phyloP scores from a whole-genome alignment of 2,329 filamentous ascomycete genomes.

The Penicillium decumbens region DNA sequence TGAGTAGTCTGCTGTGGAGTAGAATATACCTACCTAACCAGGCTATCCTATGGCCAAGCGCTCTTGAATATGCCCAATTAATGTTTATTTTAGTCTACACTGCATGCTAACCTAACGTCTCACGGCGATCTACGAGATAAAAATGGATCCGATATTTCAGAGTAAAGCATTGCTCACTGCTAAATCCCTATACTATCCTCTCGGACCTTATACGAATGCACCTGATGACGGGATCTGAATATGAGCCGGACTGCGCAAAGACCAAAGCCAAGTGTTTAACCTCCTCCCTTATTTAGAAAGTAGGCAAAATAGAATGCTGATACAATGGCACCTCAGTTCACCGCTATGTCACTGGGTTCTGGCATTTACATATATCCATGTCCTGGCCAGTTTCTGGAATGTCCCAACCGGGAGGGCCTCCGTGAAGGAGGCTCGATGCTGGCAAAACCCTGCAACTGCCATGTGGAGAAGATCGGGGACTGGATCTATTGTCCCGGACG shows the following conservation, averaged over 20 bases:
- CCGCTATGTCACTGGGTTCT: neutral
- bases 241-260: neutral
- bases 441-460: constrained; percentile 9
- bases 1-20: neutral
- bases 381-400: neutral
- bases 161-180: neutral
- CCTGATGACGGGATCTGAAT: constrained; percentile 2
- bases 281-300: neutral
- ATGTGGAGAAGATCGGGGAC: constrained; percentile 7
- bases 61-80: neutral
- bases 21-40: too few relatives aligned
- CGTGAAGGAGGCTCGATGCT: neutral
- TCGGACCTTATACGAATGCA: neutral
- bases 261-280: neutral
- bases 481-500: neutral
- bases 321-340: neutral
- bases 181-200: neutral
- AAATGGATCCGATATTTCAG: neutral
- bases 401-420: neutral
- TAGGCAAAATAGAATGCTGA: neutral
- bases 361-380: neutral
- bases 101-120: neutral
- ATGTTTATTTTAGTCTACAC: neutral
- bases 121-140: neutral
- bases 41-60: neutral